Base-by-base conservation (phyloP, 306 rosid genomes). In the Malus asiatica region DNA sequence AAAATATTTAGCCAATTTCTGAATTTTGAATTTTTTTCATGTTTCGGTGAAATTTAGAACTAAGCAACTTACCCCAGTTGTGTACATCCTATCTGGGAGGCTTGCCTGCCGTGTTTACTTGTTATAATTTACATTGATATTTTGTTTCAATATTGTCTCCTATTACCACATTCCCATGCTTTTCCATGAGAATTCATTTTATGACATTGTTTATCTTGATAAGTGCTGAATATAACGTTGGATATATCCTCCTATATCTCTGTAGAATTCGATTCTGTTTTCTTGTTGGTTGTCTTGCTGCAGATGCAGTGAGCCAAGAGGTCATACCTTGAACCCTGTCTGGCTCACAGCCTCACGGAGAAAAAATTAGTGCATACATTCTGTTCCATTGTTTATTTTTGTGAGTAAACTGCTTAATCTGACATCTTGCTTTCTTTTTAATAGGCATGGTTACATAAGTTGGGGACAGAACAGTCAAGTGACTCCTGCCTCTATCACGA, bases 361-460 rank as follows among this genome's bases (percentile, higher is more conserved):
- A 29, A 46, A 74, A 3, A 42, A 27, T 19, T 11, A 8, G 42
- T 62, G 4, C 61, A 42, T 29, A 19, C 61, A 12, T 66, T 61
- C 15, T 61, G 19, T 60, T 73, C 75, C 30, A 20, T 71, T 32
- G 11, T 9, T 29, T 52, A 20, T 16, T 29, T 71, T 12, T 71
- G 27, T 30, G 45, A 29, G 23, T 19, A 4, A 63, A 30, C 68
- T 63, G 20, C 42, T 63, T 63, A 30, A 11, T 30, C 42, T 8
- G 20, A 7, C 46, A 48, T 51, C 57, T 73, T 71, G 46, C 45
- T 44, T 69, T 57, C 29, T 68, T 71, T 76, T 45, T 80, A n/a
- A 76, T 76, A 94, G 98, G 98, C 88, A 73, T 92, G 96, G 97
- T 70, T 90, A 72, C 97, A 92, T 87, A 85, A 80, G 78, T 72